Evolutionary conservation across 2,329 filamentous ascomycete genomes (phyloP), one percentile per base, ranked within the genome.

Genomic region (Ascochyta pisi): DNA sequence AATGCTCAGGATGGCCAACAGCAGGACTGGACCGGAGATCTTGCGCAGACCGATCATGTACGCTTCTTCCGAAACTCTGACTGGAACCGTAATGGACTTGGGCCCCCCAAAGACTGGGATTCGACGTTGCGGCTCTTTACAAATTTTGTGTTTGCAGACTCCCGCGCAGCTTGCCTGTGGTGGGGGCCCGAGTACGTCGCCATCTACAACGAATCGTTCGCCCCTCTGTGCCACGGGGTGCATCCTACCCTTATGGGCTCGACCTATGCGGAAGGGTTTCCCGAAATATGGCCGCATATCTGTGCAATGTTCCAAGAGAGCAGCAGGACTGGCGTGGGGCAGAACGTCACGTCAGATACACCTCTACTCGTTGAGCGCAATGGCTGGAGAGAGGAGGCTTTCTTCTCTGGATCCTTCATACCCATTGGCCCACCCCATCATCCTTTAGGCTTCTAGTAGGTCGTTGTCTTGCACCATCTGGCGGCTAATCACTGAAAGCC

Each of bases 221-320:
- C 50, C 15, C 62, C 61, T 1, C 51, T 70, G 13, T 59, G 64
- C 16, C 60, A 58, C 15, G 33, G 51, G n/a, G 61, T 57, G 6
- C 68, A 69, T 40, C 68, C 66, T 7, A 54, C 49, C 38, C 63
- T 70, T 16, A 68, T 70, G 68, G 68, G 65, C 24, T 44, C 57
- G 8, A 56, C 64, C 6, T 70, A 66, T 27, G 29, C 37, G 6
- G 57, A 62, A 6, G 54, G 58, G 6, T 65, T 64, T 19, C 68
- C 68, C 3, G 68, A 69, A 12, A 58, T 69, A 13, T 64, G 59
- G 55, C 40, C 45, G 0, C 43, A 39, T 24, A 65, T 68, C 37
- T 40, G 58, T 16, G 49, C 55, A n/a, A 56, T 61, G 37, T 68
- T 69, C 43, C 58, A 69, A 27, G 33, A 62, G 31, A 59, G 60